Percentiles rank a stretch among this genome's conserved stretches.
Evolutionary conservation across 2,329 filamentous ascomycete genomes (phyloP).

Genomic region (Xylariaceae sp.): DNA sequence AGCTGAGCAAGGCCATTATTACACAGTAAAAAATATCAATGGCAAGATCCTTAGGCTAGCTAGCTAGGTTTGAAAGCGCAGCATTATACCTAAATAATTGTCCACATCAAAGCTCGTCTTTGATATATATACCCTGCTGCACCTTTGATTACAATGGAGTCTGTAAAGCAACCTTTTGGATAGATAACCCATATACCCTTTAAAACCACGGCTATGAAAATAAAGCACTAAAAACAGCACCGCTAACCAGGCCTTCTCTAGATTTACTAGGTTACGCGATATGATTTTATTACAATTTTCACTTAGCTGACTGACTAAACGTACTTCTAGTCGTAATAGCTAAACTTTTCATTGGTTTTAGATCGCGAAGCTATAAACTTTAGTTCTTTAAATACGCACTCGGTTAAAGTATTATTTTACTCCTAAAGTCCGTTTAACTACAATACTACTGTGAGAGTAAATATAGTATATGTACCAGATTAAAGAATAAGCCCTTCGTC

Average conservation of each 20-base stretch:
- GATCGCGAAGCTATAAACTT: conserved; percentile 16
- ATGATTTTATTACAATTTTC: conserved; percentile 1
- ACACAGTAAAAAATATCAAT: conserved; percentile 16
- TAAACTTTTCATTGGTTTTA: conserved; percentile 12
- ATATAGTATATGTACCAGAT: no score
- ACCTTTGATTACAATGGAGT: conserved; percentile 6
- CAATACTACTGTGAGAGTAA: no score
- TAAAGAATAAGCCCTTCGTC: no score
- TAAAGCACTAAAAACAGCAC: conserved; percentile 15
- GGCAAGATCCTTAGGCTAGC: conserved; percentile 1
- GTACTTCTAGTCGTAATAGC: conserved; percentile 16
- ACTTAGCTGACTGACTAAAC: conserved; percentile 6
- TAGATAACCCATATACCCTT: conserved; percentile 22
- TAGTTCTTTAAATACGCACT: conserved; percentile 12
- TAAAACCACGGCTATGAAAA: conserved; percentile 23
- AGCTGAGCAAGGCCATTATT: conserved; percentile 19
- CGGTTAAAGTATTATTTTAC: no score
- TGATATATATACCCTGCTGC: no score
- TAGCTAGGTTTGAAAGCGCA: conserved; percentile 16
- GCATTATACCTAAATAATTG: conserved; percentile 14
- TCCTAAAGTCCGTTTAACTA: no score
- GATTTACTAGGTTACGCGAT: neutral
- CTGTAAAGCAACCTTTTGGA: conserved; percentile 21
- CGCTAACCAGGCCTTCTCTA: neutral
- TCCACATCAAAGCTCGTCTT: conserved; percentile 12